Conservation (phyloP, 768 basidiomycete genomes). For the Lactarius evosmus region DNA sequence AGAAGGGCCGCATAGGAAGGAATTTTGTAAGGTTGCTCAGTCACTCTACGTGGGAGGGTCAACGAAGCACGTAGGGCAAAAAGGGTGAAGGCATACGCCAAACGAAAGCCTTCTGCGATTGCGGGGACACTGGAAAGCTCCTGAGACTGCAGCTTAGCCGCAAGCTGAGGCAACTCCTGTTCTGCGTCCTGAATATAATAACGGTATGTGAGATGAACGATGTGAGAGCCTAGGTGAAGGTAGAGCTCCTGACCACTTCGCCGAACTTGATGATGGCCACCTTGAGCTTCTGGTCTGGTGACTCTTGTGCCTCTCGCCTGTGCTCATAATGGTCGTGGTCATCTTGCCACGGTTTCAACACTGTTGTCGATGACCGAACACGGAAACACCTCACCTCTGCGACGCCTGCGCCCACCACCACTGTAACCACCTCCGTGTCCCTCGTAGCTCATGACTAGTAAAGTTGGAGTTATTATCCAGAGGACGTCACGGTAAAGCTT, state of each 20-base stretch:
- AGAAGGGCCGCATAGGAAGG: conserved; percentile 84
- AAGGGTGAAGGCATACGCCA: conserved; percentile 46
- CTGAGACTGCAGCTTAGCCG: conserved; percentile 60
- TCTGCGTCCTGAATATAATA: conserved; percentile 51
- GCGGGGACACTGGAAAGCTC: conserved; percentile 55
- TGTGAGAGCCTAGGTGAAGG: background rate
- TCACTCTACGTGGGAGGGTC: conserved; percentile 52
- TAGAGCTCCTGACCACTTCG: conserved; percentile 63
- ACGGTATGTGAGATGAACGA: background rate
- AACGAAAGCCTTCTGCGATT: conserved; percentile 70
- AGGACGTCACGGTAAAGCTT: background rate
- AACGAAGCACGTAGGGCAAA: conserved; percentile 4
- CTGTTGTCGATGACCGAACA: conserved; percentile 5
- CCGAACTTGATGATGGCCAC: conserved; percentile 67
- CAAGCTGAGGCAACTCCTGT: conserved; percentile 66
- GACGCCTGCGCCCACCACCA: conserved; percentile 30
- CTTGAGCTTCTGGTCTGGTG: conserved; percentile 71
- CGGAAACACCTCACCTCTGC: conserved; percentile 29
- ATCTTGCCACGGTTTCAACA: conserved; percentile 40
- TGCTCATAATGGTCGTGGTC: conserved; percentile 61
- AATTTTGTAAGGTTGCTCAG: conserved; percentile 92
- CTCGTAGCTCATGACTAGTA: conserved; percentile 53
- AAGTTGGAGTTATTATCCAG: background rate
- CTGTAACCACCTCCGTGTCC: conserved; percentile 40
- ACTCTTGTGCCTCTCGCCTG: conserved; percentile 59